A percentile compares a stretch with the other conserved stretches of the same genome.
These are phyloP conservation scores for Fusarium mundagurra DNA, from an alignment of 2,329 filamentous ascomycete genomes.

Conservation along the genomic window DNA sequence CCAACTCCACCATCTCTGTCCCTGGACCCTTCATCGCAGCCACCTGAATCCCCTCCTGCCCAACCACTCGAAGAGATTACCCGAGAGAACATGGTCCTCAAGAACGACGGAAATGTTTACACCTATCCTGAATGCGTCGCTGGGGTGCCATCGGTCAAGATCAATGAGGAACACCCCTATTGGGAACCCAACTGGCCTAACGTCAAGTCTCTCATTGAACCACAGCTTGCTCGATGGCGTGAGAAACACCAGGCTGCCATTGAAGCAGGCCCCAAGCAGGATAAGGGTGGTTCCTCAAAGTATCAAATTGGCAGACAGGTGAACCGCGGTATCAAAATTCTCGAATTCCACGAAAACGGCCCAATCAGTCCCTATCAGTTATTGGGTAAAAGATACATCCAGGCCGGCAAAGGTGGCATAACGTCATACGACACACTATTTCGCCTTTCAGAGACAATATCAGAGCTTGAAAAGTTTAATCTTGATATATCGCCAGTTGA, in stretches of 20 bases:
- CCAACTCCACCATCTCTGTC: constrained; percentile 44
- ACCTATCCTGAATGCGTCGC: constrained; percentile 62
- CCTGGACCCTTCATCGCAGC: constrained; percentile 42
- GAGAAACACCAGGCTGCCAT: constrained; percentile 56
- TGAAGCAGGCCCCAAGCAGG: constrained; percentile 46
- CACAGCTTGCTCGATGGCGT: constrained; percentile 58
- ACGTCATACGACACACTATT: constrained; percentile 67
- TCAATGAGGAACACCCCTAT: constrained; percentile 60
- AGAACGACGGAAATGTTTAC: constrained; percentile 60
- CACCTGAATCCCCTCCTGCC: constrained; percentile 20
- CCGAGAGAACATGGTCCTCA: constrained; percentile 55
- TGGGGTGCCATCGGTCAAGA: constrained; percentile 64
- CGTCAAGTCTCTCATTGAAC: constrained; percentile 54
- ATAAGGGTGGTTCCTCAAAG: constrained; percentile 53
- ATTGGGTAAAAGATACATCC: constrained; percentile 61
- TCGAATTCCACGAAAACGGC: constrained; percentile 62
- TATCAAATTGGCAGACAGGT: constrained; percentile 66
- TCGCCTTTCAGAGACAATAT: constrained; percentile 63
- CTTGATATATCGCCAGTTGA: constrained; percentile 63
- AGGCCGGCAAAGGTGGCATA: constrained; percentile 51
- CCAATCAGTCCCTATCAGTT: constrained; percentile 67
- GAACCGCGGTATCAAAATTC: constrained; percentile 63
- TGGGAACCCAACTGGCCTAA: constrained; percentile 65
- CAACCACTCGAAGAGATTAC: constrained; percentile 52
- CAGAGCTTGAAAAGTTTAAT: constrained; percentile 63